Evolutionary conservation across 257 asterid genomes (phyloP).

Genomic region (Plantago major): DNA sequence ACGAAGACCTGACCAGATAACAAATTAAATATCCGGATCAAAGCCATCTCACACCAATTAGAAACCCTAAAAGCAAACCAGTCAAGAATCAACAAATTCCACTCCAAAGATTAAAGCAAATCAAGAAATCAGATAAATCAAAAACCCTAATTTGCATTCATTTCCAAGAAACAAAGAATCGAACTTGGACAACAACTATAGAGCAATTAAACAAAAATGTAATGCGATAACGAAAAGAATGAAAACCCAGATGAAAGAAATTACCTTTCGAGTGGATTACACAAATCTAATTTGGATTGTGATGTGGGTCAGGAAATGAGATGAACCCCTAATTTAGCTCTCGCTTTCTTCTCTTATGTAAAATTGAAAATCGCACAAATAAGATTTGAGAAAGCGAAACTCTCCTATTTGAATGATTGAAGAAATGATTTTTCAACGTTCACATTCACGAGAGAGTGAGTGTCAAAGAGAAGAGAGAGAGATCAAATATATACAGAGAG

Average conservation of each 20-base stretch:
- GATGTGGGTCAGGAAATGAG: too few species aligned
- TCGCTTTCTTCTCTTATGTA: constrained; percentile 27
- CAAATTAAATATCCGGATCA: constrained; percentile 21
- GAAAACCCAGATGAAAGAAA: constrained; percentile 10
- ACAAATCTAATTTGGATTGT: constrained; percentile 14
- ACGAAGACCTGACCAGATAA: not conserved
- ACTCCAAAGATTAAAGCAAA: not conserved
- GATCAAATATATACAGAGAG: constrained; percentile 6
- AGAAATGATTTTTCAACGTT: constrained; percentile 26
- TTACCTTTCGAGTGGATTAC: constrained; percentile 22
- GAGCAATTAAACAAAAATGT: not conserved
- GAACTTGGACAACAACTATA: constrained; percentile 10
- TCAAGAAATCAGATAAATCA: constrained; percentile 7
- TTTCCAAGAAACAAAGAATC: constrained; percentile 17
- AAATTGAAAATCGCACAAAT: constrained; percentile 20
- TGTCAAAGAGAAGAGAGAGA: constrained; percentile 13
- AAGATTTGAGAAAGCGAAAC: constrained; percentile 32
- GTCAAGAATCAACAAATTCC: constrained; percentile 9
- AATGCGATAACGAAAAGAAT: constrained; percentile 4
- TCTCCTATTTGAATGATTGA: constrained; percentile 25
- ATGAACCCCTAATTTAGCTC: not conserved
- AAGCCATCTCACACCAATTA: constrained; percentile 18
- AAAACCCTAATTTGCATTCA: not conserved
- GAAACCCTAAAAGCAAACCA: constrained; percentile 30
- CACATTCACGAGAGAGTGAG: not conserved